Evolutionary conservation across 1,139 yeast genomes (phyloP).

Genomic region (Arxiozyma bovina): DNA sequence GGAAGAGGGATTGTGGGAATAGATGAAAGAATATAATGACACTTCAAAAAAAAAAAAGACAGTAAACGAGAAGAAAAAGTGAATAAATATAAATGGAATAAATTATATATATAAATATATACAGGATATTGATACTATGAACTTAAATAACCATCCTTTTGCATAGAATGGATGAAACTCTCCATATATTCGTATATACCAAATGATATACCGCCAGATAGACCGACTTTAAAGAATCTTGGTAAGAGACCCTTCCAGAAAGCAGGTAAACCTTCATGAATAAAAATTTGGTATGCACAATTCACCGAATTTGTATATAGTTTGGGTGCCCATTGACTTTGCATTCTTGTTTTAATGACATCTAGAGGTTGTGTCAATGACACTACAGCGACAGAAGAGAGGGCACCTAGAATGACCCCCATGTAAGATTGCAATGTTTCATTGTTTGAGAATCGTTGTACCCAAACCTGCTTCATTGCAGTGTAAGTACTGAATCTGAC

Average conservation of each 20-base stretch:
- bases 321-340: conserved; percentile 51
- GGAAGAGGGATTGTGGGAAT: conserved; percentile 45
- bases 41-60: no score
- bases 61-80: not conserved
- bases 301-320: conserved; percentile 55
- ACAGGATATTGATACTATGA: conserved; percentile 3
- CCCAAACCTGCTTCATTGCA: conserved; percentile 56
- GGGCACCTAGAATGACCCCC: conserved; percentile 49
- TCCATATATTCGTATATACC: conserved; percentile 58
- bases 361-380: conserved; percentile 85
- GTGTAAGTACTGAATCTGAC: conserved; percentile 82
- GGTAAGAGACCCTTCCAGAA: conserved; percentile 80
- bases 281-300: conserved; percentile 63
- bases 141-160: conserved; percentile 16
- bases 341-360: conserved; percentile 82
- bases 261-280: conserved; percentile 54
- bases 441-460: conserved; percentile 41
- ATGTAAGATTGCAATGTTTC: conserved; percentile 31
- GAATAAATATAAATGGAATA: conserved; percentile 1
- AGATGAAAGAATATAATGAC: not conserved
- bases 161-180: conserved; percentile 24
- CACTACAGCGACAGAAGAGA: conserved; percentile 59
- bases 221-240: conserved; percentile 65
- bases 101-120: conserved; percentile 1
- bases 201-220: conserved; percentile 73